These are phyloP conservation scores for Stereocaulon alpinum DNA, from an alignment of 495 filamentous ascomycete species.

Conservation along the genomic window DNA sequence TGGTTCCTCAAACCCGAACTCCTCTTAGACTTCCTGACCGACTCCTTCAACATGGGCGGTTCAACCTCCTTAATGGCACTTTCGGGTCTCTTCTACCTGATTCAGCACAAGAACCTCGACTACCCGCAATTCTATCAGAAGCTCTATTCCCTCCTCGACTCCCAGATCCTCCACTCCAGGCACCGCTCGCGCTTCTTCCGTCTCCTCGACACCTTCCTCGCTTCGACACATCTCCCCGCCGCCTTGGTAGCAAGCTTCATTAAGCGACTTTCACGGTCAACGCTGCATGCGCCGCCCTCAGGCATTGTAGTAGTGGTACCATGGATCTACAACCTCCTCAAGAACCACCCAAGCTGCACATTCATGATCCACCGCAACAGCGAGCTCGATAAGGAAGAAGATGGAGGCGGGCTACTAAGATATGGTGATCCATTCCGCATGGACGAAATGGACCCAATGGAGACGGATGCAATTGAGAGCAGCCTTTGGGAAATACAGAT, in stretches of 20 bases:
- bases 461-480: slow-evolving; percentile 80
- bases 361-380: slow-evolving; percentile 88
- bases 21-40: slow-evolving; percentile 95
- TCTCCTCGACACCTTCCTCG: slow-evolving; percentile 80
- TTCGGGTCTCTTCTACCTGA: slow-evolving; percentile 90
- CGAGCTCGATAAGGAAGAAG: slow-evolving; percentile 33
- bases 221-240: slow-evolving; percentile 87
- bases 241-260: slow-evolving; percentile 89
- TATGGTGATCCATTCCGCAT: slow-evolving; percentile 72
- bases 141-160: slow-evolving; percentile 82
- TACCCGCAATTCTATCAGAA: slow-evolving; percentile 92
- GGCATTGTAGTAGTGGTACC: slow-evolving; percentile 83
- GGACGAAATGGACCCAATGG: slow-evolving; percentile 68
- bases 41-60: slow-evolving; percentile 79
- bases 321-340: slow-evolving; percentile 91
- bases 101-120: slow-evolving; percentile 85
- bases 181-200: slow-evolving; percentile 91
- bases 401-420: slow-evolving; percentile 32
- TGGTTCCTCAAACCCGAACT: slow-evolving; percentile 79
- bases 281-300: slow-evolving; percentile 73
- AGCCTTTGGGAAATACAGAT: slow-evolving; percentile 90
- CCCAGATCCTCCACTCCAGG: slow-evolving; percentile 79
- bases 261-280: slow-evolving; percentile 74
- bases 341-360: slow-evolving; percentile 76
- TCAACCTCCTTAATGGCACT: slow-evolving; percentile 77